Conservation (phyloP, 2,329 filamentous ascomycete species). For the Scleromitrula shiraiana region DNA sequence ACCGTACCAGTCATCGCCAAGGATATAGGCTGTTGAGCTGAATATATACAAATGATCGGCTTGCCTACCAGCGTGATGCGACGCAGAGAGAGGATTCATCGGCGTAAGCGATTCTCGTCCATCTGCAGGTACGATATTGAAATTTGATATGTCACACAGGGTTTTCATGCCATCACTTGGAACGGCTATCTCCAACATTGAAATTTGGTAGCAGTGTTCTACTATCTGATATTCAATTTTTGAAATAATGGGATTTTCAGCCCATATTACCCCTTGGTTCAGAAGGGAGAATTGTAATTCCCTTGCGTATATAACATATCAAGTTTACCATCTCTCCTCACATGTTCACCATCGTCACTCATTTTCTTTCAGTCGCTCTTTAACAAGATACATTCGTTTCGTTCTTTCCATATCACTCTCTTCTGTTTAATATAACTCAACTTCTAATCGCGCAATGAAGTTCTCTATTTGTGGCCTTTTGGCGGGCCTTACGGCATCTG, state of each 20-base stretch:
- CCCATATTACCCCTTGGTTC: too few species aligned
- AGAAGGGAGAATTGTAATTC: not conserved
- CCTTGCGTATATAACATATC: conserved; percentile 1
- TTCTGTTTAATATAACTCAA: not conserved
- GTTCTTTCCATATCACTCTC: not conserved
- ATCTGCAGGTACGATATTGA: conserved; percentile 7
- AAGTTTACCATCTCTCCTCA: not conserved
- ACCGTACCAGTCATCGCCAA: conserved; percentile 3
- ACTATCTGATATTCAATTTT: too few species aligned
- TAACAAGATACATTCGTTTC: not conserved
- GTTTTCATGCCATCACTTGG: too few species aligned
- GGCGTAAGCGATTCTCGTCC: not conserved
- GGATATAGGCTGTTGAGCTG: conserved; percentile 6
- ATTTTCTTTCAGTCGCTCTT: conserved; percentile 4
- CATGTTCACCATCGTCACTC: not conserved
- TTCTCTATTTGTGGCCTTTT: conserved; percentile 12
- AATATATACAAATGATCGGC: conserved; percentile 1
- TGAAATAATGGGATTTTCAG: too few species aligned
- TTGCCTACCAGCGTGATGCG: not conserved
- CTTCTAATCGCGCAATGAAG: conserved; percentile 12
- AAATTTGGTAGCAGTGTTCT: too few species aligned
- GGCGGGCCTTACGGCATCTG: conserved; percentile 16
- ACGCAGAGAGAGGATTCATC: not conserved
- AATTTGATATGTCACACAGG: conserved; percentile 1
- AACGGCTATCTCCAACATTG: too few species aligned